Base-by-base conservation (phyloP, 495 filamentous ascomycete species). In the Rhizodiscina lignyota region DNA sequence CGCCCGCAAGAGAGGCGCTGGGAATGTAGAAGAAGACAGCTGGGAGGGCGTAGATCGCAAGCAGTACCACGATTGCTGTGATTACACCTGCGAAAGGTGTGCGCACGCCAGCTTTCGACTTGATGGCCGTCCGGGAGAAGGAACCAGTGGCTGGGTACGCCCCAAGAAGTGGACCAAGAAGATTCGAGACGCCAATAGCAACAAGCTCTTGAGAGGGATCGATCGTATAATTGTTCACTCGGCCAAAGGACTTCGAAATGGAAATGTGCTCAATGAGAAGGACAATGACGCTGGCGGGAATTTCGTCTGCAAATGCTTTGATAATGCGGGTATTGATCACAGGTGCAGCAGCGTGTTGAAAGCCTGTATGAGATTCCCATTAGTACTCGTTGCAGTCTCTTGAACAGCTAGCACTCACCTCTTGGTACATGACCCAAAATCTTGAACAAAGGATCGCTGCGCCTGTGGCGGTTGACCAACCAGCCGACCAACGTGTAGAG, bases 211-310 rank as follows among this genome's bases (percentile, higher is more conserved):
- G 89, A 0, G 87, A 94, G 2, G 89, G 91, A 42, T 96, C 73
- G 55, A 97, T 94, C n/a, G 74, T 82, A 58, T 97, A 97, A 60
- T 94, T 94, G 62, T 94, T 94, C 44, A 97, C 68, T 29, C 89
- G 71, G 4, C 89, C 89, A 40, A 97, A 97, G 0, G 89, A 96
- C 57, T 97, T 97, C 22, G 86, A 83, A 41, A 97, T 97, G n/a
- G 91, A 58, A 12, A 63, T 63, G 38, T 63, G 60, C 55, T 97
- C 89, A 45, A 97, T 94, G 30, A 97, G 62, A 29, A 96, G 63
- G 5, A 97, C 91, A 44, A 97, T 94, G 30, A 94, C 79, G 0
- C 76, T 71, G 12, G 77, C 79, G 0, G 84, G 84, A 0, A 93
- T 58, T 32, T 84, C 57, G 26, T 54, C 55, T 6, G 63, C 55